Evolutionary conservation across 306 rosid genomes (phyloP).

Genomic region (Quercus engelmannii): DNA sequence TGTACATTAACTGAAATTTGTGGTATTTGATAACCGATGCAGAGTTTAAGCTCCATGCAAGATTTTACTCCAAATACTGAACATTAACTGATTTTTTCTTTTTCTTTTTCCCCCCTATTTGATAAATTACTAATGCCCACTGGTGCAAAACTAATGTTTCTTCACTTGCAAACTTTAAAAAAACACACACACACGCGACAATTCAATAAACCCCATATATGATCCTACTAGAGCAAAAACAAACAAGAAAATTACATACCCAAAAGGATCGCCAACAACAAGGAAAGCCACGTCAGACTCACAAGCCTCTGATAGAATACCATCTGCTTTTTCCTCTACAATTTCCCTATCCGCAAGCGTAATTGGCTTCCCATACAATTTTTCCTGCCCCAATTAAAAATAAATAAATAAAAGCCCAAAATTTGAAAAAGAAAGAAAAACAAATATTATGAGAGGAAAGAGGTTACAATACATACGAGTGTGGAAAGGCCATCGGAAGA

Average conservation of each 20-base stretch:
- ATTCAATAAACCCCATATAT: neutral
- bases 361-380: slow-evolving; percentile 63
- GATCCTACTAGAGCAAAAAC: neutral
- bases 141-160: neutral
- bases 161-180: neutral
- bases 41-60: neutral
- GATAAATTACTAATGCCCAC: neutral
- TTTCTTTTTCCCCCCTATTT: neutral
- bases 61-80: neutral
- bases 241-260: slow-evolving; percentile 26
- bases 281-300: slow-evolving; percentile 48
- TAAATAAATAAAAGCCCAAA: neutral
- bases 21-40: neutral
- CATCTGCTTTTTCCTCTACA: slow-evolving; percentile 75
- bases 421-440: neutral
- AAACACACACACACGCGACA: neutral
- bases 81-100: neutral
- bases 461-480: slow-evolving; percentile 22
- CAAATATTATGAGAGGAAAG: neutral
- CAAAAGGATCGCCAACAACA: slow-evolving; percentile 59
- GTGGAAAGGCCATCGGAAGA: slow-evolving; percentile 66
- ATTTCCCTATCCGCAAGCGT: slow-evolving; percentile 83
- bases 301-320: slow-evolving; percentile 37
- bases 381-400: slow-evolving; percentile 40
- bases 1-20: neutral